Percentiles rank a stretch among this genome's conserved stretches.
These are phyloP conservation scores for Phytopythium oedochilum DNA, from an alignment of 352 stramenopile genomes.

Conservation along the genomic window DNA sequence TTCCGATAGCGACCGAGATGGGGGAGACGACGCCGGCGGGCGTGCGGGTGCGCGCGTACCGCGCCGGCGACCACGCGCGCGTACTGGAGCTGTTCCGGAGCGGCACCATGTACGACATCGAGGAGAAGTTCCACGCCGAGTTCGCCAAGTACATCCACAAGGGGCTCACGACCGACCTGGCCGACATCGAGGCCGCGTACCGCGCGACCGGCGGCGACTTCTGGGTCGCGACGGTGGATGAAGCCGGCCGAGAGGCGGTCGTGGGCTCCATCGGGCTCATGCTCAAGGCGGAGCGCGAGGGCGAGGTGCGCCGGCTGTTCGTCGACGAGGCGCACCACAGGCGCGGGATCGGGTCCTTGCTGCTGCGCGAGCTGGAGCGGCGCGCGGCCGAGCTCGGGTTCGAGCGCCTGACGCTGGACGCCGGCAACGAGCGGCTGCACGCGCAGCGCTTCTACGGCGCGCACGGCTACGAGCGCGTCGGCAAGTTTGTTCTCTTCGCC, in stretches of 20 bases:
- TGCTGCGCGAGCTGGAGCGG: constrained; percentile 15
- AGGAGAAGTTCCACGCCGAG: constrained; percentile 1
- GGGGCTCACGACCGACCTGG: constrained; percentile 14
- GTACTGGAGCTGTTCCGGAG: constrained; percentile 3
- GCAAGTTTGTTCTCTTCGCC: constrained; percentile 13
- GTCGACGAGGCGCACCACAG: constrained; percentile 21
- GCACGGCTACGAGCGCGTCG: constrained; percentile 16
- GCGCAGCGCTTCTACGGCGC: constrained; percentile 15
- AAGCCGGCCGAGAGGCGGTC: background rate
- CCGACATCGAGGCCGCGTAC: constrained; percentile 15
- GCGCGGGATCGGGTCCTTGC: constrained; percentile 14
- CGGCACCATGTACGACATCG: constrained; percentile 5
- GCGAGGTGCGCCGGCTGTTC: constrained; percentile 18
- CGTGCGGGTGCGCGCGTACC: background rate
- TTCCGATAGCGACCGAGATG: background rate
- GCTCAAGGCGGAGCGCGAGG: constrained; percentile 6
- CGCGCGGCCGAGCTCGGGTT: constrained; percentile 12
- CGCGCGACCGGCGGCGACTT: constrained; percentile 17
- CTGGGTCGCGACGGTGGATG: constrained; percentile 12
- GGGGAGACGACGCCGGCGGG: background rate
- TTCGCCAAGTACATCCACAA: constrained; percentile 15
- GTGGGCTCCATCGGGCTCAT: constrained; percentile 20
- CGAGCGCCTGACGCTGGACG: constrained; percentile 16
- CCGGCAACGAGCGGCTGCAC: constrained; percentile 10
- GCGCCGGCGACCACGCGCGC: background rate